Percentiles rank a stretch among this genome's conserved stretches.
Conservation (phyloP, 2,329 filamentous ascomycete genomes). For the Phialophora verrucosa region DNA sequence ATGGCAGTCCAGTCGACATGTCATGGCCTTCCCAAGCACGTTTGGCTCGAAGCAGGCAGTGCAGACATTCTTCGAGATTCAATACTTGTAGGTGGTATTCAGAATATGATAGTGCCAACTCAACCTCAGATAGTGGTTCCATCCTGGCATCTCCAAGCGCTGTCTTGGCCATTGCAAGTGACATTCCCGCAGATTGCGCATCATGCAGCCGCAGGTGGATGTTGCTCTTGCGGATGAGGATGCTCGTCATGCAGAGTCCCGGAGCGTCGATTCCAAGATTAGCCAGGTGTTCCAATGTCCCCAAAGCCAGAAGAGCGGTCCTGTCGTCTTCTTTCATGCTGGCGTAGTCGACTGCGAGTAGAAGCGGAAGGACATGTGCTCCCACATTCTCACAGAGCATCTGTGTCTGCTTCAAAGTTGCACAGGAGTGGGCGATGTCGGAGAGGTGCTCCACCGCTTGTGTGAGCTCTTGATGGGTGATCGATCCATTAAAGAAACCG, state of each 20-base stretch:
- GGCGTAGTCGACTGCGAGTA: slow-evolving; percentile 61
- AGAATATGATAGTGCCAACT: slow-evolving; percentile 72
- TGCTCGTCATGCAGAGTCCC: slow-evolving; percentile 49
- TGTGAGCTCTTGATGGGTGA: slow-evolving; percentile 14
- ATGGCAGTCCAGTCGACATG: slow-evolving; percentile 1
- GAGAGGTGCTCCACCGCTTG: slow-evolving; percentile 33
- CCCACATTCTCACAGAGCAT: slow-evolving; percentile 58
- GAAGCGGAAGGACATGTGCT: slow-evolving; percentile 58
- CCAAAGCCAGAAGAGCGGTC: slow-evolving; percentile 56
- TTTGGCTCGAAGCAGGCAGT: slow-evolving; percentile 42
- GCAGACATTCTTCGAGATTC: slow-evolving; percentile 64
- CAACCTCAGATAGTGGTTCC: slow-evolving; percentile 55
- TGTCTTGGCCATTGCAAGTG: slow-evolving; percentile 65
- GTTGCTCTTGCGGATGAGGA: slow-evolving; percentile 55
- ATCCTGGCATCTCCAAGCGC: slow-evolving; percentile 51
- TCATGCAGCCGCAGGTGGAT: slow-evolving; percentile 67
- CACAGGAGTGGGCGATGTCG: slow-evolving; percentile 52
- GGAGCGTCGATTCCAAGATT: slow-evolving; percentile 52
- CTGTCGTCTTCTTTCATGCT: slow-evolving; percentile 62
- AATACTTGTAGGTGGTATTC: slow-evolving; percentile 75
- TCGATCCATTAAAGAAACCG: slow-evolving; percentile 37
- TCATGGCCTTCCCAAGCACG: slow-evolving; percentile 43
- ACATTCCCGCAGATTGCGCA: slow-evolving; percentile 61
- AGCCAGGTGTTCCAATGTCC: slow-evolving; percentile 55
- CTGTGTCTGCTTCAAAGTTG: slow-evolving; percentile 50